Evolutionary conservation across 305 asterid species (phyloP).

Genomic region (Rubia peregrina): DNA sequence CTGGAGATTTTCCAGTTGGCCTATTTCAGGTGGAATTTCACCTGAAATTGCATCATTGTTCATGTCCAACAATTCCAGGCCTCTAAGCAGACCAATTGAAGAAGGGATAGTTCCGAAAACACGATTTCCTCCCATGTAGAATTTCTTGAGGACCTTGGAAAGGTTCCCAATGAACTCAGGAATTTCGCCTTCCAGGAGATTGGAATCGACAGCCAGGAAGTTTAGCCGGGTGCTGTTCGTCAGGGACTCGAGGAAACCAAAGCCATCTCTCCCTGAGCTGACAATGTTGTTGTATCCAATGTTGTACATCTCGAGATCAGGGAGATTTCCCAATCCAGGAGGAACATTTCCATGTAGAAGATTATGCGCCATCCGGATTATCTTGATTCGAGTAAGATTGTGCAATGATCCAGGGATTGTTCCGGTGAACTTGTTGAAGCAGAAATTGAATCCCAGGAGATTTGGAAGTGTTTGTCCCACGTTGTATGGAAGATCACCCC

Average conservation of each 20-base stretch:
- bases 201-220: conserved; percentile 41
- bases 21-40: conserved; percentile 49
- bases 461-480: conserved; percentile 43
- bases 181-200: conserved; percentile 40
- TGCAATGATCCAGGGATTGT: conserved; percentile 46
- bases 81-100: conserved; percentile 40
- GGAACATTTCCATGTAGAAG: conserved; percentile 48
- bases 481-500: conserved; percentile 39
- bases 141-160: conserved; percentile 30
- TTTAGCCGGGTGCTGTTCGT: conserved; percentile 37
- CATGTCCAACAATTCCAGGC: conserved; percentile 33
- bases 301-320: conserved; percentile 35
- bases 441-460: conserved; percentile 36
- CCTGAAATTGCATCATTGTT: conserved; percentile 35
- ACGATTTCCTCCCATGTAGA: conserved; percentile 44
- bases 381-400: conserved; percentile 41
- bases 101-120: conserved; percentile 41
- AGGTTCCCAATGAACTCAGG: conserved; percentile 54
- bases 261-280: conserved; percentile 27
- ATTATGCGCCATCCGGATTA: conserved; percentile 42
- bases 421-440: conserved; percentile 51
- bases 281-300: conserved; percentile 40
- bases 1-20: conserved; percentile 29
- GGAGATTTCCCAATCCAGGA: conserved; percentile 50
- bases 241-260: conserved; percentile 32